Evolutionary conservation across 1,284 basidiomycete genomes (phyloP).

Genomic region (Ganoderma leucocontextum): DNA sequence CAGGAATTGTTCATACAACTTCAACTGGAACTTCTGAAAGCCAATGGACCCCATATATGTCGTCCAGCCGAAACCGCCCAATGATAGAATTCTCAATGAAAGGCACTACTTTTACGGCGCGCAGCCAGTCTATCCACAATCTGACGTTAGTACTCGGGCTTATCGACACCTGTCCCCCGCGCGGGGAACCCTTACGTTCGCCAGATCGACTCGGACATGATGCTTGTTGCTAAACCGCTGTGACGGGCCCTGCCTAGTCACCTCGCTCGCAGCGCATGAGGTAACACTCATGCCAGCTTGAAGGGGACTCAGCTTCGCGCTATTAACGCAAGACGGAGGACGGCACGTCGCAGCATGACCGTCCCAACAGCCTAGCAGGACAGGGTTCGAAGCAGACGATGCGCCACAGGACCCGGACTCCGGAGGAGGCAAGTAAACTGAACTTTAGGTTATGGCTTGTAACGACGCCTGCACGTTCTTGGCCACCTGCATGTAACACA

Average conservation of each 20-base stretch:
- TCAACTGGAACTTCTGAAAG: too few relatives aligned
- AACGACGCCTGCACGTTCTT: background rate
- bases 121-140: too few relatives aligned
- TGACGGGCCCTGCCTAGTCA: background rate
- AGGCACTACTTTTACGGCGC: too few relatives aligned
- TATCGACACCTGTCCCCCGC: too few relatives aligned
- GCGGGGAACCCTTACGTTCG: too few relatives aligned
- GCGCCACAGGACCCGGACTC: background rate
- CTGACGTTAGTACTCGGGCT: too few relatives aligned
- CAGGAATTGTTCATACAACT: too few relatives aligned
- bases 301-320: background rate
- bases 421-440: background rate
- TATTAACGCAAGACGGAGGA: background rate
- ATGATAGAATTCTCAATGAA: too few relatives aligned
- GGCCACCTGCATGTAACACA: background rate
- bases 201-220: too few relatives aligned
- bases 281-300: background rate
- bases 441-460: background rate
- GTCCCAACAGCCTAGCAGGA: background rate
- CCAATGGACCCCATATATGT: too few relatives aligned
- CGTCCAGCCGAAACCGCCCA: too few relatives aligned
- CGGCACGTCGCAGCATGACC: background rate
- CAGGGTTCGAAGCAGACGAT: background rate
- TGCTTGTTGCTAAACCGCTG: too few relatives aligned
- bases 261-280: background rate